Evolutionary conservation across 257 asterid species (phyloP), one percentile per base, ranked within the genome.

Genomic region (Vinca minor): DNA sequence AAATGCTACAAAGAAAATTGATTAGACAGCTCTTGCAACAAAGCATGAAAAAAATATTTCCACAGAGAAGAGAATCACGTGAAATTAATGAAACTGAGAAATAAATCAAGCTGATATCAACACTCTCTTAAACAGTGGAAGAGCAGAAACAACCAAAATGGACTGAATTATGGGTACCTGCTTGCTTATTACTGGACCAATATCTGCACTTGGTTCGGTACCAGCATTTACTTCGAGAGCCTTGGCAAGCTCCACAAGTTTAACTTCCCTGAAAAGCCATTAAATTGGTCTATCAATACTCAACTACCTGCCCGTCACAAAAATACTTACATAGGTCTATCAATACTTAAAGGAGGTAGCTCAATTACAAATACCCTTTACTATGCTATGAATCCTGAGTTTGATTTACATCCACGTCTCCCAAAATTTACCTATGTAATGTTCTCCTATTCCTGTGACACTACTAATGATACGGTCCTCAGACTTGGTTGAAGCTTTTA

Each of bases 161-260:
- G 34, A 47, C 66, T 50, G 8, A 74, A 42, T 42, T 32, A 66
- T 70, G 28, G 39, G 20, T 65, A 87, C 96, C 94, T 81, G 94
- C 84, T 82, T 85, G 81, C 95, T 85, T 66, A 83, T 85, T 69
- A 90, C 93, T 39, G 97, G 97, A 75, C 96, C 96, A 72, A 90
- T 47, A 83, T 84, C 96, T 48, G 80, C 92, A 67, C 84, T 87
- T 29, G 91, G 95, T 82, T 81, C 98, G 66, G 86, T 83, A 69
- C 98, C 98, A 64, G 89, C 89, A 81, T 81, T 87, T 67, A 91
- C 95, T 79, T 83, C 83, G 59, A 91, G 83, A 41, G 80, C 76
- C 82, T 83, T 79, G 76, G 87, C 81, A 59, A 76, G 71, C 71
- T 88, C 88, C 73, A 79, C 91, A 36, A 91, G 82, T 78, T 85